Conservation (phyloP, 805 yeast species). For the Wickerhamiella azyma region DNA sequence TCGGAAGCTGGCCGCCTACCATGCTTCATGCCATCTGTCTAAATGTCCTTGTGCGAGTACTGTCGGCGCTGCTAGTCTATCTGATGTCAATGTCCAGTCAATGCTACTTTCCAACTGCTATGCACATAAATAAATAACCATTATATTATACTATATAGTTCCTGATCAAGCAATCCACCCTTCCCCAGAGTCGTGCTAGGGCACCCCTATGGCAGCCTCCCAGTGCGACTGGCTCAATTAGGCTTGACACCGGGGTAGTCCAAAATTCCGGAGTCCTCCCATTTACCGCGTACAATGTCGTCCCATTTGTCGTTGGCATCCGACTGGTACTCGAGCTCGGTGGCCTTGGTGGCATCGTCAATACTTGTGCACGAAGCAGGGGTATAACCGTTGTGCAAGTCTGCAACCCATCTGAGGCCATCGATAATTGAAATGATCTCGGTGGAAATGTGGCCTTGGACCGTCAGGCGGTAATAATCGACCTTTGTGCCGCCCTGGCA, state of each 20-base stretch:
- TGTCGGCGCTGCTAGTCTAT: too few relatives aligned
- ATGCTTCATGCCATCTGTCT: too few relatives aligned
- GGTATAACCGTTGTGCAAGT: constrained; percentile 2
- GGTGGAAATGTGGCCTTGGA: constrained; percentile 5
- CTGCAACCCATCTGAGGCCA: background rate
- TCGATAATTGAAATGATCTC: constrained; percentile 4
- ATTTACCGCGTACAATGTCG: background rate
- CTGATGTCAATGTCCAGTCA: too few relatives aligned
- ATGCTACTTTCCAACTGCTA: too few relatives aligned
- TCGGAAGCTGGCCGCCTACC: too few relatives aligned
- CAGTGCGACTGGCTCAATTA: too few relatives aligned
- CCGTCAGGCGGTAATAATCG: constrained; percentile 4
- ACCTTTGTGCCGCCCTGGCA: constrained; percentile 3
- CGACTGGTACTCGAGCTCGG: background rate
- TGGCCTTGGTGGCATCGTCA: constrained; percentile 7
- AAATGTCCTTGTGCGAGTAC: too few relatives aligned
- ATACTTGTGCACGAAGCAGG: constrained; percentile 1
- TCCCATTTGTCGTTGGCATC: background rate
- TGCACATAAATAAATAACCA: too few relatives aligned
- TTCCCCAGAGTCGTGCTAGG: too few relatives aligned
- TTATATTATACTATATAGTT: too few relatives aligned
- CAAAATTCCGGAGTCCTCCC: background rate
- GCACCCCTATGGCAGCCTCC: too few relatives aligned
- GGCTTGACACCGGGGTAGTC: background rate
- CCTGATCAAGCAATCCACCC: too few relatives aligned